Base-by-base conservation (phyloP, 2,329 filamentous ascomycete genomes). In the Epichloe sp. region DNA sequence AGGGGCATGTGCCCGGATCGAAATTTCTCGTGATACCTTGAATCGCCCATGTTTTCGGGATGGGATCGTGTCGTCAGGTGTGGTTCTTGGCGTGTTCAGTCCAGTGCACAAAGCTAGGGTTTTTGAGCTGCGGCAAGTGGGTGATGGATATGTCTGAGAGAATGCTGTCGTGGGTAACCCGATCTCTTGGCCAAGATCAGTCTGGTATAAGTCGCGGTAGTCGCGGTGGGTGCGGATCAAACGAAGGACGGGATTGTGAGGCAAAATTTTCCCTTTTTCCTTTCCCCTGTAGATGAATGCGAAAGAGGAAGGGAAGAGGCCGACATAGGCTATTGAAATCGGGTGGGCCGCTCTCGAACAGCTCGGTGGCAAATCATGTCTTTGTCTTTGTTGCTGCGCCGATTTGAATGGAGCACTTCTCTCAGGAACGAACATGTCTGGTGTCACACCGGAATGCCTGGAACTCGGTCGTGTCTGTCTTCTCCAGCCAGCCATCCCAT, bases 1-100 rank as follows among this genome's bases (percentile, higher is more conserved):
- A 58, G 58, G 2, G 61, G 57, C 14, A 52, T n/a, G 17, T 59
- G 60, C 46, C 56, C 59, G n/a, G 60, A 52, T 42, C 59, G 62
- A 8, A 56, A 17, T n/a, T 49, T 47, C 40, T 50, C 49, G 8
- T 50, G 52, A 38, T 50, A 52, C 52, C 47, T 34, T 47, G 38
- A 15, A 47, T 6, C 21, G 47, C 21, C 15, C 45, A 52, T 49
- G 17, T 17, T 36, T 14, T 10, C 10, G 38, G 23, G 40, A 31
- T 31, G 7, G 31, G 19, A 26, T 19, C 12, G 44, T 43, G 31
- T 12, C 37, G 31, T n/a, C 37, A 41, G 40, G 15, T 8, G 14
- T 11, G 38, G 44, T 45, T 44, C 23, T 43, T 17, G 40, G n/a
- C 41, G 17, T 12, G 17, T 17, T 43, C 41, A 43, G 19, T 23